These are phyloP conservation scores for Colletotrichum plurivorum DNA, from an alignment of 2,329 filamentous ascomycete genomes.

Conservation along the genomic window DNA sequence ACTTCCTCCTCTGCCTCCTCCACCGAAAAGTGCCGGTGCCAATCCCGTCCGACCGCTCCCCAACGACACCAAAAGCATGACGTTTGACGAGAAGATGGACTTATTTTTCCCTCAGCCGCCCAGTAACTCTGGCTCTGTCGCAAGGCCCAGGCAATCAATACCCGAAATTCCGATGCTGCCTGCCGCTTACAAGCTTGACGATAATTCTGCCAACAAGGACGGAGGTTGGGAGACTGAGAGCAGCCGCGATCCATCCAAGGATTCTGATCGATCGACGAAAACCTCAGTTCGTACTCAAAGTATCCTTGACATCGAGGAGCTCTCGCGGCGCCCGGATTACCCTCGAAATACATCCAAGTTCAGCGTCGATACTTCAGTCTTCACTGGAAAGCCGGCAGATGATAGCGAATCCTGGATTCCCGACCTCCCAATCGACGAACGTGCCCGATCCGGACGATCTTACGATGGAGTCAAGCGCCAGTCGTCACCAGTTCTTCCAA, in stretches of 20 bases:
- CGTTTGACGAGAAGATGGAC: constrained; percentile 69
- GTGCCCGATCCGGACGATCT: constrained; percentile 27
- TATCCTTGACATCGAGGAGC: constrained; percentile 55
- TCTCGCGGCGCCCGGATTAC: constrained; percentile 38
- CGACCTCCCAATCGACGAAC: constrained; percentile 44
- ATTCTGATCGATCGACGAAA: constrained; percentile 54
- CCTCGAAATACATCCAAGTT: constrained; percentile 47
- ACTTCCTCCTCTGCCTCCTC: constrained; percentile 66
- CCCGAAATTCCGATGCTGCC: constrained; percentile 60
- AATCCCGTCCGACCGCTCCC: constrained; percentile 56
- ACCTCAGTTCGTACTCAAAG: constrained; percentile 56
- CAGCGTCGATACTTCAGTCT: constrained; percentile 47
- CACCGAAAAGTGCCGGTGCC: constrained; percentile 59
- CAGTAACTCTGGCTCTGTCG: constrained; percentile 16
- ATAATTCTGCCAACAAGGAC: constrained; percentile 36
- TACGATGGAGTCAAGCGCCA: constrained; percentile 55
- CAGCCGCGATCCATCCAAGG: constrained; percentile 43
- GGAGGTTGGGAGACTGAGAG: constrained; percentile 31
- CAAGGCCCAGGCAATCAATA: constrained; percentile 48
- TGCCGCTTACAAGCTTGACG: constrained; percentile 46
- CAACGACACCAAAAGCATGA: constrained; percentile 71
- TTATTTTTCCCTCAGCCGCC: constrained; percentile 61
- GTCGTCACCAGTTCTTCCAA: constrained; percentile 66
- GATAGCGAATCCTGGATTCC: constrained; percentile 57
- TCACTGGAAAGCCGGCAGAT: constrained; percentile 46